A percentile compares a stretch with the other conserved stretches of the same genome.
Evolutionary conservation across 1,284 basidiomycete species (phyloP).

Genomic region (Inonotus obliquus): DNA sequence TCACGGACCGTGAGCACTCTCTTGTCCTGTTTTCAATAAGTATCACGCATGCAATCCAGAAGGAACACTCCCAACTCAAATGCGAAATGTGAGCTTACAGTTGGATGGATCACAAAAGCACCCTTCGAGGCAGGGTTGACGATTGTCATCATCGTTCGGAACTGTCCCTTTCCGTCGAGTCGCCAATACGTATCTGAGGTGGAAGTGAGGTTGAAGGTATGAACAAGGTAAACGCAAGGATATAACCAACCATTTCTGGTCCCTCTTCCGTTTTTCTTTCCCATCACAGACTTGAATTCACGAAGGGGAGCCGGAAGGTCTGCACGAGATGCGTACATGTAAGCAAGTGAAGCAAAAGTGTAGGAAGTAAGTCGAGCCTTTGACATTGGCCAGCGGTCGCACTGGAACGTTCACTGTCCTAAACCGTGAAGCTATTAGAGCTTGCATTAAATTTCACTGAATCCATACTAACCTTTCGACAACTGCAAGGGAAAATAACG

Average conservation of each 20-base stretch:
- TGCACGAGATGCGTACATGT: background rate
- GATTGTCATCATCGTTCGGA: conserved; percentile 55
- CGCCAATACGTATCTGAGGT: conserved; percentile 44
- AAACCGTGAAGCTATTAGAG: background rate
- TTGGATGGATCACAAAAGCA: conserved; percentile 52
- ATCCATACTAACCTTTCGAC: conserved; percentile 46
- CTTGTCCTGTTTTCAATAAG: conserved; percentile 47
- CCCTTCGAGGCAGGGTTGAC: conserved; percentile 46
- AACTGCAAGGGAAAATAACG: conserved; percentile 31
- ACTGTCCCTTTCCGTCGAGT: conserved; percentile 43
- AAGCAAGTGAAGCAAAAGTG: background rate
- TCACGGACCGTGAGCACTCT: conserved; percentile 60
- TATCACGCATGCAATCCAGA: background rate
- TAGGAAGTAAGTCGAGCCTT: conserved; percentile 30
- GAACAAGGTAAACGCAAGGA: background rate
- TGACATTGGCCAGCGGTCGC: conserved; percentile 39
- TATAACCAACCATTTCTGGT: background rate
- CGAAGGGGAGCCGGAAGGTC: background rate
- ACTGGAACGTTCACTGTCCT: conserved; percentile 52
- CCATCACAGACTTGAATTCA: background rate
- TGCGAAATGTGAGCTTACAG: conserved; percentile 37
- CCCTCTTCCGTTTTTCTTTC: background rate
- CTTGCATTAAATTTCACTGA: background rate
- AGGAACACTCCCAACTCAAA: background rate
- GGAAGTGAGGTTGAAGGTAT: background rate